phyloP scores from a whole-genome alignment of 345 rosid species.

The Passiflora organensis region DNA sequence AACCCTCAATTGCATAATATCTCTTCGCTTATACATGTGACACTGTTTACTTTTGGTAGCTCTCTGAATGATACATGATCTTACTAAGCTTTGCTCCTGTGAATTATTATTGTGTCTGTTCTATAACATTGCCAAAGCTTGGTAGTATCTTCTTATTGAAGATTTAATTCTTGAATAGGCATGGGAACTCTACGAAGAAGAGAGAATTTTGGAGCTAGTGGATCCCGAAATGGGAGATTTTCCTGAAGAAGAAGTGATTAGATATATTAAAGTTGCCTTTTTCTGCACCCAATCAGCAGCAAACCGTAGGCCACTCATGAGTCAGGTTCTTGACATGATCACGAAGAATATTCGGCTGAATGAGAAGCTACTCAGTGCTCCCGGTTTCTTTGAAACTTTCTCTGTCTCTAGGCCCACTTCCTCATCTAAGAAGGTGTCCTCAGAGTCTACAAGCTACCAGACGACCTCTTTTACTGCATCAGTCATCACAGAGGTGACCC shows the following conservation, averaged over 20 bases:
- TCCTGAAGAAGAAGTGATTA: slow-evolving; percentile 41
- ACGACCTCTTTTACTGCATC: slow-evolving; percentile 48
- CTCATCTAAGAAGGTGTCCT: slow-evolving; percentile 27
- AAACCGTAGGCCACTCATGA: slow-evolving; percentile 53
- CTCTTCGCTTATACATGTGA: too few relatives aligned
- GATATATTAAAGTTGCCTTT: slow-evolving; percentile 59
- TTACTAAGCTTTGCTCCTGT: too few relatives aligned
- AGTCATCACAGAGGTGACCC: slow-evolving; percentile 51
- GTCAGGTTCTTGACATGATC: slow-evolving; percentile 66
- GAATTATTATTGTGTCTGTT: too few relatives aligned
- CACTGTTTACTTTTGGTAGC: too few relatives aligned
- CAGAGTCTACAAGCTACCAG: slow-evolving; percentile 26
- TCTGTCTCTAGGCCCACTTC: slow-evolving; percentile 11
- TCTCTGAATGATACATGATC: too few relatives aligned
- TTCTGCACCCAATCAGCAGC: slow-evolving; percentile 61
- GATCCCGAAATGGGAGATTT: slow-evolving; percentile 50
- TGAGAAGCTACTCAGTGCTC: slow-evolving; percentile 49
- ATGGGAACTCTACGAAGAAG: slow-evolving; percentile 56
- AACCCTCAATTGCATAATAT: too few relatives aligned
- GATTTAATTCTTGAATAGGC: slow-evolving; percentile 32
- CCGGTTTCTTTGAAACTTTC: slow-evolving; percentile 48
- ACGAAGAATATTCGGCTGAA: slow-evolving; percentile 41
- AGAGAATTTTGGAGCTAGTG: slow-evolving; percentile 42
- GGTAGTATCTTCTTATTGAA: too few relatives aligned
- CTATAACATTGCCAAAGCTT: too few relatives aligned